Percentiles rank a stretch among this genome's conserved stretches.
These are phyloP conservation scores for Macrotyloma uniflorum DNA, from an alignment of 306 rosid species.

Conservation along the genomic window DNA sequence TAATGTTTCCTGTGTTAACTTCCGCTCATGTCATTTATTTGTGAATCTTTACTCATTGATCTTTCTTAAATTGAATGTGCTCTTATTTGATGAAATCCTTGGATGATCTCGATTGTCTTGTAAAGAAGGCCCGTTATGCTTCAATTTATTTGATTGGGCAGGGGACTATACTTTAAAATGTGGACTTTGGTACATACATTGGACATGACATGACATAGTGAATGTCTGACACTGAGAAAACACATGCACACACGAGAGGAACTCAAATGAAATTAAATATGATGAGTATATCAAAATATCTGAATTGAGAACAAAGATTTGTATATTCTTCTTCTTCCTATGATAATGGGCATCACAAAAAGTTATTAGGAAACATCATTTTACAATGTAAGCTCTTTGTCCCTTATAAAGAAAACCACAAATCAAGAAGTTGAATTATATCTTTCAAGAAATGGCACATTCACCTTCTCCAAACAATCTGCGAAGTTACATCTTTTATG, in stretches of 20 bases:
- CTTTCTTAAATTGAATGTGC: constrained; percentile 9
- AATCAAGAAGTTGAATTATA: background rate
- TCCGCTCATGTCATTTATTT: background rate
- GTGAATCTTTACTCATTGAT: background rate
- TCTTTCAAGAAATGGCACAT: background rate
- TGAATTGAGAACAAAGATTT: background rate
- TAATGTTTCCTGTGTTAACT: background rate
- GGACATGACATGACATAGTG: background rate
- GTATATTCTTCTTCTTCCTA: background rate
- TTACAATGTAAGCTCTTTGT: background rate
- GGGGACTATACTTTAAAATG: background rate
- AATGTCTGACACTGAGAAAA: background rate
- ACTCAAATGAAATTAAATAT: background rate
- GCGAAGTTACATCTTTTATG: background rate
- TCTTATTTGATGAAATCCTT: constrained; percentile 29
- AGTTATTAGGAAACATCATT: background rate
- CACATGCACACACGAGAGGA: background rate
- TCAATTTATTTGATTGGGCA: constrained; percentile 8
- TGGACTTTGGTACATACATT: background rate
- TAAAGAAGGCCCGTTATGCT: constrained; percentile 2
- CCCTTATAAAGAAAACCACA: background rate
- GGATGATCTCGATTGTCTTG: constrained; percentile 27
- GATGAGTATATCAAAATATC: background rate
- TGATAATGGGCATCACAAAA: background rate
- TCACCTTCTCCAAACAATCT: background rate